These are phyloP conservation scores for Maudiozyma saulgeensis DNA, from an alignment of 805 yeast genomes.

Conservation along the genomic window DNA sequence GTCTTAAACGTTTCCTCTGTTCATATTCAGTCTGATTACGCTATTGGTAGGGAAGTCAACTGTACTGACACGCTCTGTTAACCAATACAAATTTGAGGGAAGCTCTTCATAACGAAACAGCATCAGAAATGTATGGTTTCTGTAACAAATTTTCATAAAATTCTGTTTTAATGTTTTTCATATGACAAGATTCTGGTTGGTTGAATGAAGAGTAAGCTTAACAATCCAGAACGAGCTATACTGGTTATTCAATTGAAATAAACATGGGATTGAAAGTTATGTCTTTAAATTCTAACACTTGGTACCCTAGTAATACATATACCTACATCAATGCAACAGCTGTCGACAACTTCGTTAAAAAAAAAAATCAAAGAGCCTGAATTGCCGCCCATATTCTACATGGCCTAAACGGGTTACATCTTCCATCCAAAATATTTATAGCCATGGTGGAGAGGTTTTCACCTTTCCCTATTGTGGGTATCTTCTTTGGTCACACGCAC, in stretches of 20 bases:
- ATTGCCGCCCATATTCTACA: background rate
- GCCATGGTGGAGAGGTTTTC: background rate
- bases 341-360: background rate
- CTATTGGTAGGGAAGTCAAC: background rate
- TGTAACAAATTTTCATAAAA: background rate
- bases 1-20: background rate
- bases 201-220: background rate
- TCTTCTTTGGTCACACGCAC: background rate
- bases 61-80: background rate
- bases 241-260: background rate
- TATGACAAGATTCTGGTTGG: slow-evolving; percentile 1
- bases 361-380: background rate
- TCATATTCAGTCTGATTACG: background rate
- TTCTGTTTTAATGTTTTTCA: background rate
- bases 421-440: background rate
- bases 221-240: background rate
- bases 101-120: background rate
- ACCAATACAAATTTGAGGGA: background rate
- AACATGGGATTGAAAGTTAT: background rate
- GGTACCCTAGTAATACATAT: background rate
- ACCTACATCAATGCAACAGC: background rate
- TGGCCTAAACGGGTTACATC: background rate
- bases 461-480: background rate
- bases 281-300: background rate
- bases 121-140: background rate